Conservation (phyloP, 2,329 filamentous ascomycete species). For the Botrytis galanthina region DNA sequence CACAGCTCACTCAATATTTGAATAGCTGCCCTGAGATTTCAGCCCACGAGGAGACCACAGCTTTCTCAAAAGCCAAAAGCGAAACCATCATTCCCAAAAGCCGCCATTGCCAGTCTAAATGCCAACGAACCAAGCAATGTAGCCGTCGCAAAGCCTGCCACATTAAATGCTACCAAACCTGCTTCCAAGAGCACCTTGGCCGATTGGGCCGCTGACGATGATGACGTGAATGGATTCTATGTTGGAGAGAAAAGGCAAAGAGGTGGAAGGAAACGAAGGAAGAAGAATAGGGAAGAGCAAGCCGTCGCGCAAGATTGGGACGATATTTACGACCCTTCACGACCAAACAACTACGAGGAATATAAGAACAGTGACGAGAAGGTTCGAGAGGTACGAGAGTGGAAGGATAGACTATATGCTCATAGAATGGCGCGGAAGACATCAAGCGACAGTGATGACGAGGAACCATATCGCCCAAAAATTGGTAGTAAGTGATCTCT, state of each 20-base stretch:
- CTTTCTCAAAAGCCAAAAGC: slow-evolving; percentile 57
- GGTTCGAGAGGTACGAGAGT: slow-evolving; percentile 74
- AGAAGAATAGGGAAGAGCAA: slow-evolving; percentile 67
- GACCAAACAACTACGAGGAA: slow-evolving; percentile 81
- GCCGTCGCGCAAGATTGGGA: slow-evolving; percentile 73
- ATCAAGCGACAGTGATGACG: slow-evolving; percentile 45
- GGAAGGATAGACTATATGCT: slow-evolving; percentile 78
- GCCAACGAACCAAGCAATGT: slow-evolving; percentile 31
- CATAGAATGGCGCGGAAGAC: slow-evolving; percentile 56
- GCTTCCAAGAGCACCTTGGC: slow-evolving; percentile 67
- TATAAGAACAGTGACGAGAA: slow-evolving; percentile 84
- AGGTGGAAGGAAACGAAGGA: slow-evolving; percentile 64
- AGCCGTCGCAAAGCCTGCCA: slow-evolving; percentile 35
- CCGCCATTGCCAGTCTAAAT: slow-evolving; percentile 35
- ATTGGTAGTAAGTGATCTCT: slow-evolving; percentile 45
- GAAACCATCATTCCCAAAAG: slow-evolving; percentile 59
- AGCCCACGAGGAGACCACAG: slow-evolving; percentile 79
- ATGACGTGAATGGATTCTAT: slow-evolving; percentile 69
- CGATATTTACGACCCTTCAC: slow-evolving; percentile 80
- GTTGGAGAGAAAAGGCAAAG: slow-evolving; percentile 61
- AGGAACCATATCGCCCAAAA: slow-evolving; percentile 44
- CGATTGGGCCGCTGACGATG: slow-evolving; percentile 83
- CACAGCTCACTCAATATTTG: slow-evolving; percentile 45
- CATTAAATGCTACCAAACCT: slow-evolving; percentile 41
- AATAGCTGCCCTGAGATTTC: slow-evolving; percentile 71